Evolutionary conservation across 306 rosid species (phyloP), one percentile per base, ranked within the genome.

Genomic region (Begonia loranthoides): DNA sequence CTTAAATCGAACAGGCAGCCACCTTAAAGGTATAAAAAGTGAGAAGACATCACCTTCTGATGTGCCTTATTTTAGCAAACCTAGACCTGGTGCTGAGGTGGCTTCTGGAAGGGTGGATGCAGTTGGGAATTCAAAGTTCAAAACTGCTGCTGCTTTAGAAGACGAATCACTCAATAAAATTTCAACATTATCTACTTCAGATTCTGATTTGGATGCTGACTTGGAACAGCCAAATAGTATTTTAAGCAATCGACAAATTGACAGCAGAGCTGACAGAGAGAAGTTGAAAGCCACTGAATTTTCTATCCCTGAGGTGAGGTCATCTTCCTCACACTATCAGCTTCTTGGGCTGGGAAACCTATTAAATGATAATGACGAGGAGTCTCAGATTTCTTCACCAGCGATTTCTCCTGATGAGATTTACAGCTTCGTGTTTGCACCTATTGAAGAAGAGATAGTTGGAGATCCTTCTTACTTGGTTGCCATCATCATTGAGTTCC

Each of bases 321-420:
- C 72, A 40, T 71, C 93, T 57, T 76, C 87, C 60, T 60, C 72
- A 44, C 78, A 69, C 24, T 54, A 41, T 54, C 66, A 58, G 40
- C 60, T 48, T 67, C 64, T 63, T 41, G 69, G 58, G 13, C 57
- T 44, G 1, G 63, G 66, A 45, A 61, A 41, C 54, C 53, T 59
- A 19, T 67, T 76, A 55, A 61, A 66, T 57, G 61, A 49, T 40
- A 71, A 67, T 21, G 79, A 71, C 63, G 88, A 78, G 69, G 95
- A 79, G 50, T 66, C 87, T 71, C 94, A 78, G 71, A 79, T 76
- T 55, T 68, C 79, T 24, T 80, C 94, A 5, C 94, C 99, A 11
- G 92, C 82, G 67, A 70, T 86, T 76, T 90, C 99, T 53, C 88
- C 99, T 14, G 94, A 90, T 56, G 94, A 86, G 89, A 72, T 90